Evolutionary conservation across 805 yeast genomes (phyloP).

Genomic region (Sungouiella blattae): DNA sequence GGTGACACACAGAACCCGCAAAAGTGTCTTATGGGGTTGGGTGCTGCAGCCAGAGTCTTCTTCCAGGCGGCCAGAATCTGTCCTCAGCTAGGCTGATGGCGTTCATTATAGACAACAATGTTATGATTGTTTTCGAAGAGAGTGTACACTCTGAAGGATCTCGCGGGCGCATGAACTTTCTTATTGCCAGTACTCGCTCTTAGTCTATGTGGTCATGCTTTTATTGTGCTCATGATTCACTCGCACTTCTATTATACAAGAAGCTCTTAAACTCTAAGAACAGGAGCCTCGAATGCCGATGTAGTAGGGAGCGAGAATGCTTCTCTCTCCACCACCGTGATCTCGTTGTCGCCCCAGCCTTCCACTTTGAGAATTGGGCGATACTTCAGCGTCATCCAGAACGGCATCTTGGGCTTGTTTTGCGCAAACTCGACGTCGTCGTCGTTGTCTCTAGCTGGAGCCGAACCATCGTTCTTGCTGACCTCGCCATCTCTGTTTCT

Average conservation of each 20-base stretch:
- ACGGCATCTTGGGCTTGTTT: slow-evolving; percentile 37
- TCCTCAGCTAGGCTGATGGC: too few species aligned
- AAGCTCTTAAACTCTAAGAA: slow-evolving; percentile 6
- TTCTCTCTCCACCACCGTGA: slow-evolving; percentile 78
- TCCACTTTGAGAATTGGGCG: slow-evolving; percentile 66
- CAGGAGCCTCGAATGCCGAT: slow-evolving; percentile 62
- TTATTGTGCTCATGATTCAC: too few species aligned
- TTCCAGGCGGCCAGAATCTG: slow-evolving; percentile 61
- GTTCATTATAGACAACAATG: too few species aligned
- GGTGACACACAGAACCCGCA: slow-evolving; percentile 37
- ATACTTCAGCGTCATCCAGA: slow-evolving; percentile 75
- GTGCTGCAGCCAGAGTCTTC: slow-evolving; percentile 66
- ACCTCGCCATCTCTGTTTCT: slow-evolving; percentile 39
- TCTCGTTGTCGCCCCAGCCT: slow-evolving; percentile 49
- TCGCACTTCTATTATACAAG: slow-evolving; percentile 3
- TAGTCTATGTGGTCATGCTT: too few species aligned
- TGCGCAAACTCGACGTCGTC: slow-evolving; percentile 28
- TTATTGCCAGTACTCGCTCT: too few species aligned
- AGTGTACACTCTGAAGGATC: too few species aligned
- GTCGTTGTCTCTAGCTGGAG: slow-evolving; percentile 17
- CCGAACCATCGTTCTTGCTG: slow-evolving; percentile 1
- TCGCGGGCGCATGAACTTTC: too few species aligned
- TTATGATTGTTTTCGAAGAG: too few species aligned
- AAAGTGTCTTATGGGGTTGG: slow-evolving; percentile 59
- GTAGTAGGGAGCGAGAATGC: slow-evolving; percentile 51